phyloP scores from a whole-genome alignment of 1,139 yeast species.

The Hyphopichia burtonii region DNA sequence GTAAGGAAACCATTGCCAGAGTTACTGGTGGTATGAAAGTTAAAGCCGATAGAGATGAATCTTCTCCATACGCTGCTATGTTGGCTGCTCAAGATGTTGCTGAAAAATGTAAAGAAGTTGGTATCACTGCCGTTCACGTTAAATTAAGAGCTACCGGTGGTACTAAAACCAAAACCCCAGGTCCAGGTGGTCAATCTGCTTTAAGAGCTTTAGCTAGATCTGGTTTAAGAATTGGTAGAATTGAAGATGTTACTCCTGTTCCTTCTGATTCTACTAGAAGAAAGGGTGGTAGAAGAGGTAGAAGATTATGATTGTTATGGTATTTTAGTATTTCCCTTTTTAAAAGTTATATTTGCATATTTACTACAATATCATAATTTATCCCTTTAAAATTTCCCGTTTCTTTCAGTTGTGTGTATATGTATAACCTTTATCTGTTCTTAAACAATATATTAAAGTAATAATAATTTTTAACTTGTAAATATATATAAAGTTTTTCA shows the following conservation, averaged over 20 bases:
- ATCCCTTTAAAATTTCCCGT: not conserved
- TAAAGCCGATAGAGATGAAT: slow-evolving; percentile 99
- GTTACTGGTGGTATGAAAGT: slow-evolving; percentile 99
- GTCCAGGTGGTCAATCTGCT: slow-evolving; percentile 99
- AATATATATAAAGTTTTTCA: too few relatives aligned
- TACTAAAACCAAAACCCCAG: slow-evolving; percentile 99
- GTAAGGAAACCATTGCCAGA: slow-evolving; percentile 99
- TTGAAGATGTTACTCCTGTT: slow-evolving; percentile 99
- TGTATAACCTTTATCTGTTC: slow-evolving; percentile 1
- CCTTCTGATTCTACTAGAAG: slow-evolving; percentile 99
- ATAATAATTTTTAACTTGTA: not conserved
- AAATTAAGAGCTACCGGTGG: slow-evolving; percentile 99
- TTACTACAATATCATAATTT: slow-evolving; percentile 1
- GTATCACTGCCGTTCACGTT: slow-evolving; percentile 99
- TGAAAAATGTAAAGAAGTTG: slow-evolving; percentile 98
- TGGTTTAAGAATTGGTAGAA: slow-evolving; percentile 99
- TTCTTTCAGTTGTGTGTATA: not conserved
- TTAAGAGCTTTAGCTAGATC: slow-evolving; percentile 99
- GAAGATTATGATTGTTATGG: slow-evolving; percentile 77
- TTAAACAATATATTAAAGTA: slow-evolving; percentile 1
- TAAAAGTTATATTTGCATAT: slow-evolving; percentile 1
- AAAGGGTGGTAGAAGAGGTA: slow-evolving; percentile 99
- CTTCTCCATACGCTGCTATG: slow-evolving; percentile 99
- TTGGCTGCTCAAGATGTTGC: slow-evolving; percentile 99
- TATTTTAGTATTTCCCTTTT: not conserved